A percentile compares a stretch with the other conserved stretches of the same genome.
Conservation (phyloP, 2,329 filamentous ascomycete genomes). For the Cercospora berteroae region DNA sequence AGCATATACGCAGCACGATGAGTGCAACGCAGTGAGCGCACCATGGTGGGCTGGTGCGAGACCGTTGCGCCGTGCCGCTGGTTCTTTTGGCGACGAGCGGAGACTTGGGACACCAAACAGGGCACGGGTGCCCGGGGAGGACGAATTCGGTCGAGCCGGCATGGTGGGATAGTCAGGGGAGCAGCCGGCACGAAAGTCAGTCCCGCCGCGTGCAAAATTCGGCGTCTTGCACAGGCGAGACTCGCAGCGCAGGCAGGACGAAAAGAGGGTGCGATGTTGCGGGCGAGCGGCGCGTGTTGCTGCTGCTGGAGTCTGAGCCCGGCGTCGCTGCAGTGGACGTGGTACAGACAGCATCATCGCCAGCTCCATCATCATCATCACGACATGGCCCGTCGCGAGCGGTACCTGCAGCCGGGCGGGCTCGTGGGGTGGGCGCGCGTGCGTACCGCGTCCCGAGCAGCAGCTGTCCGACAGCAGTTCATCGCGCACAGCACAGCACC, state of each 20-base stretch:
- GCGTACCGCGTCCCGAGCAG: not conserved
- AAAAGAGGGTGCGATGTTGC: not conserved
- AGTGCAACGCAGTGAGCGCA: not conserved
- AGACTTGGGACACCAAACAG: not conserved
- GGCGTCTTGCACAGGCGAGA: not conserved
- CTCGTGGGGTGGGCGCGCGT: not conserved
- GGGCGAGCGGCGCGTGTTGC: not conserved
- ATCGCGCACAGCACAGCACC: not conserved
- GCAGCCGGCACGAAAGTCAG: not conserved
- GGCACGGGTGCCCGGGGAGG: not conserved
- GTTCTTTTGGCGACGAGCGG: not conserved
- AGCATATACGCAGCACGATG: not conserved
- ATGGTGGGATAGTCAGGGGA: constrained; percentile 1
- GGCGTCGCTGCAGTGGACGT: not conserved
- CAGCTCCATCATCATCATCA: not conserved
- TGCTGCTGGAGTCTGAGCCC: not conserved
- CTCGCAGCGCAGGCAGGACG: not conserved
- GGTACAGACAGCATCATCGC: not conserved
- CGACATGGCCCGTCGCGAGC: not conserved
- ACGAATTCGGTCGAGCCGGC: not conserved
- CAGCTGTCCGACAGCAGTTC: not conserved
- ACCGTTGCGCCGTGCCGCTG: not conserved
- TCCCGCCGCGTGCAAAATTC: not conserved
- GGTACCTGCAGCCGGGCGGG: not conserved
- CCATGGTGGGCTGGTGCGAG: not conserved